A percentile compares a stretch with the other conserved stretches of the same genome.
Evolutionary conservation across 352 stramenopile genomes (phyloP).

Genomic region (Elongisporangium prolatum): DNA sequence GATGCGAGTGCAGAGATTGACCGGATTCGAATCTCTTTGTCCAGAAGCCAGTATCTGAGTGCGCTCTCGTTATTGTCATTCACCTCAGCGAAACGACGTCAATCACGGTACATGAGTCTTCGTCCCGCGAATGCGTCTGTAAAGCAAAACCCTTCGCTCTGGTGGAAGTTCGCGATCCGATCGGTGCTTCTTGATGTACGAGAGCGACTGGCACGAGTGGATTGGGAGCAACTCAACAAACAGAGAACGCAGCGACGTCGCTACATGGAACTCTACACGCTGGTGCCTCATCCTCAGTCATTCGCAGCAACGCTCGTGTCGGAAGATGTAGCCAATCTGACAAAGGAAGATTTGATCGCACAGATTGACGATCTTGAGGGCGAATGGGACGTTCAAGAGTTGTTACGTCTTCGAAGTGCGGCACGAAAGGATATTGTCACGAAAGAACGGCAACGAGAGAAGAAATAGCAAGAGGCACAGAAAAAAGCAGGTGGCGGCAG

Average conservation of each 20-base stretch:
- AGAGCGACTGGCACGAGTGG: conserved; percentile 61
- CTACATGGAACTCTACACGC: conserved; percentile 65
- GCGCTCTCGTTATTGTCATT: conserved; percentile 73
- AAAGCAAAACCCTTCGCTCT: conserved; percentile 39
- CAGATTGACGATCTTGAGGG: conserved; percentile 71
- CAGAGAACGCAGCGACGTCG: conserved; percentile 26
- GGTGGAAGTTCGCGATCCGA: conserved; percentile 78
- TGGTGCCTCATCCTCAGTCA: conserved; percentile 6
- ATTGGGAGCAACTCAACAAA: conserved; percentile 49
- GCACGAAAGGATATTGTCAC: conserved; percentile 40
- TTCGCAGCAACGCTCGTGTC: conserved; percentile 37
- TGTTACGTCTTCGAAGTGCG: conserved; percentile 51
- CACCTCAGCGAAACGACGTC: conserved; percentile 49
- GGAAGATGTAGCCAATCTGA: conserved; percentile 24
- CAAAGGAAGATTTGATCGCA: conserved; percentile 39
- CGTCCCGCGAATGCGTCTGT: conserved; percentile 44
- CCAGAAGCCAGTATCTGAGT: conserved; percentile 71
- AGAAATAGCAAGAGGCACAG: conserved; percentile 27
- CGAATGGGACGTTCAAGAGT: conserved; percentile 60
- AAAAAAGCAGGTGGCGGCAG: conserved; percentile 16
- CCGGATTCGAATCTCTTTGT: conserved; percentile 58
- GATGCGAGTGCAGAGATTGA: conserved; percentile 69
- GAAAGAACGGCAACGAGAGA: conserved; percentile 15
- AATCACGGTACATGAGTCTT: conserved; percentile 52
- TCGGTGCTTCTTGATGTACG: conserved; percentile 69